Conservation (phyloP, 2,329 filamentous ascomycete genomes). For the Huntiella bhutanensis region DNA sequence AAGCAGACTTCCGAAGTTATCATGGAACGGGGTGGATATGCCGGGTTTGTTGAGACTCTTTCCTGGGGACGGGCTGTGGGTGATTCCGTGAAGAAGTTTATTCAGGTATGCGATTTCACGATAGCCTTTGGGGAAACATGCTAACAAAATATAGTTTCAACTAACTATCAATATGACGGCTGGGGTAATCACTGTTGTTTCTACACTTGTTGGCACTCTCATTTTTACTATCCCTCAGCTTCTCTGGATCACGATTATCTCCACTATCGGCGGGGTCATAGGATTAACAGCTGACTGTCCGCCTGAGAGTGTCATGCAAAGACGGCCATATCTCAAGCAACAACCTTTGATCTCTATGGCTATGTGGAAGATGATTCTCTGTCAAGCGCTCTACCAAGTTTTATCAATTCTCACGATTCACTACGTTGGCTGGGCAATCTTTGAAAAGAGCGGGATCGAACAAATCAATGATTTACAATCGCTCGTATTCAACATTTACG, state of each 20-base stretch:
- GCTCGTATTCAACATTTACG: constrained; percentile 50
- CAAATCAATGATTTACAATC: constrained; percentile 30
- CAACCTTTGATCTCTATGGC: constrained; percentile 53
- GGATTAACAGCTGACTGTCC: constrained; percentile 26
- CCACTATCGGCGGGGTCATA: constrained; percentile 39
- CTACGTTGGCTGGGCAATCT: constrained; percentile 38
- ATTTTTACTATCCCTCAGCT: constrained; percentile 39
- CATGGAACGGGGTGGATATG: constrained; percentile 43
- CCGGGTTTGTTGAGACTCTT: constrained; percentile 42
- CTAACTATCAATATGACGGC: constrained; percentile 45
- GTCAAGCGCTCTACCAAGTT: constrained; percentile 42
- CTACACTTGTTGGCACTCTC: constrained; percentile 31
- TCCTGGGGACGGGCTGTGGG: constrained; percentile 45
- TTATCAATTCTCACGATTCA: constrained; percentile 38
- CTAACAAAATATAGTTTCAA: constrained; percentile 24
- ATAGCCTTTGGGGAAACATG: background rate
- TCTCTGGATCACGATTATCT: constrained; percentile 42
- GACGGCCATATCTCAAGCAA: constrained; percentile 34
- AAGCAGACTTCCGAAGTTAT: constrained; percentile 44
- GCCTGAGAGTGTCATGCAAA: constrained; percentile 14
- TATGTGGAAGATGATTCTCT: constrained; percentile 51
- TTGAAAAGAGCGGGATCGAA: constrained; percentile 22
- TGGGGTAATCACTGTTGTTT: constrained; percentile 37
- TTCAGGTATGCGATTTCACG: constrained; percentile 26
- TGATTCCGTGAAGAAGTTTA: constrained; percentile 44